These are phyloP conservation scores for Dictyostelium intermedium DNA, from an alignment of 78 protist species.

Conservation along the genomic window DNA sequence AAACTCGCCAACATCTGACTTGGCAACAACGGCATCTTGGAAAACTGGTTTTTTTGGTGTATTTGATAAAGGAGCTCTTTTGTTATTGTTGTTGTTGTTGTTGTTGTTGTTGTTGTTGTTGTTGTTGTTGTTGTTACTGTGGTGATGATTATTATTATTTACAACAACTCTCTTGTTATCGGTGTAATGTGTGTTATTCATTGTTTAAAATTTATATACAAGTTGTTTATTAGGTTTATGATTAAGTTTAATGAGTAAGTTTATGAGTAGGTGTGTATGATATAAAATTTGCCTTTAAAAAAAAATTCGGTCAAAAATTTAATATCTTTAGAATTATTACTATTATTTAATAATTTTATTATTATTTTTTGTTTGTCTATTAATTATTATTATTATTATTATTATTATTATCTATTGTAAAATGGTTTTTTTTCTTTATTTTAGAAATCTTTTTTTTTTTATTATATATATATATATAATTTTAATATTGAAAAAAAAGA, in stretches of 20 bases:
- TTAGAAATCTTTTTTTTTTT: background rate
- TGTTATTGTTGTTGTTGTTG: background rate
- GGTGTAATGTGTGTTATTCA: conserved; percentile 7
- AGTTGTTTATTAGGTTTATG: background rate
- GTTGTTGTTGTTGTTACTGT: background rate
- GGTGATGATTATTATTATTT: background rate
- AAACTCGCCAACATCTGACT: conserved; percentile 77
- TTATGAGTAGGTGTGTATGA: background rate
- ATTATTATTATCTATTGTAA: background rate
- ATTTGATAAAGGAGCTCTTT: background rate
- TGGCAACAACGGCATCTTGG: conserved; percentile 64
- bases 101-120: background rate
- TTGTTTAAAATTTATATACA: conserved; percentile 22
- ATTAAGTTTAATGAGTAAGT: too few species aligned
- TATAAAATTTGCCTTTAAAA: conserved; percentile 23
- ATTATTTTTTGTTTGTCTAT: background rate
- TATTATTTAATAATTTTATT: background rate
- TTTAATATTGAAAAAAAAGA: background rate
- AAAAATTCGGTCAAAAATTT: conserved; percentile 25
- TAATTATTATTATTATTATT: background rate
- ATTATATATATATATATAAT: background rate
- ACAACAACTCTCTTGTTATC: conserved; percentile 3
- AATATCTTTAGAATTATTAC: background rate
- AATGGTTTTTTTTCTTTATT: background rate
- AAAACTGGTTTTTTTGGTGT: conserved; percentile 12